Evolutionary conservation across 2,329 filamentous ascomycete genomes (phyloP).

Genomic region (Cephalotrichum gorgonifer): DNA sequence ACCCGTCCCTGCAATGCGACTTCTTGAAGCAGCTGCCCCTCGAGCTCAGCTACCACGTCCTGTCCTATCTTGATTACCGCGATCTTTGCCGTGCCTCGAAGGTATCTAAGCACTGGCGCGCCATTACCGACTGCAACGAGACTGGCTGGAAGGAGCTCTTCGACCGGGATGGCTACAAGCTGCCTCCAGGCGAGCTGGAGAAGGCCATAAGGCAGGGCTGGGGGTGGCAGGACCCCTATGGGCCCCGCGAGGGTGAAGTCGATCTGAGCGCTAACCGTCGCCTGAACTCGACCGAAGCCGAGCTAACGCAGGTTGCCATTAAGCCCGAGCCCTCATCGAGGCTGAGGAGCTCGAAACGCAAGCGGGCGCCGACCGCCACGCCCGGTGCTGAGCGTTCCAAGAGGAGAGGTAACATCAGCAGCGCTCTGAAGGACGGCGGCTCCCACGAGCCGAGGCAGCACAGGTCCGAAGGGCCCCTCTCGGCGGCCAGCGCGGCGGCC

Average conservation of each 20-base stretch:
- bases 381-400: constrained; percentile 39
- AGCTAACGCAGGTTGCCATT: constrained; percentile 28
- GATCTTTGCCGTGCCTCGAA: constrained; percentile 86
- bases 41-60: constrained; percentile 78
- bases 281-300: constrained; percentile 41
- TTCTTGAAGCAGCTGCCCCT: constrained; percentile 75
- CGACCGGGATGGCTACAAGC: constrained; percentile 68
- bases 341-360: constrained; percentile 43
- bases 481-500: constrained; percentile 76
- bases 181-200: constrained; percentile 74
- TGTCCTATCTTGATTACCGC: constrained; percentile 74
- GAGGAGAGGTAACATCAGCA: constrained; percentile 38
- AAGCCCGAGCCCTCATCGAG: constrained; percentile 32
- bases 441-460: constrained; percentile 32
- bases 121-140: constrained; percentile 84
- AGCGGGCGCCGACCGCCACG: constrained; percentile 37
- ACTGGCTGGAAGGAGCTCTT: constrained; percentile 92
- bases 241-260: constrained; percentile 63
- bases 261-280: constrained; percentile 58
- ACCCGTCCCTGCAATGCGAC: constrained; percentile 89
- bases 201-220: constrained; percentile 84
- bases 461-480: constrained; percentile 72
- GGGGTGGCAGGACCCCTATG: constrained; percentile 90
- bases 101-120: constrained; percentile 89
- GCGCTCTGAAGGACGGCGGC: constrained; percentile 26